Base-by-base conservation (phyloP, 2,329 filamentous ascomycete genomes). In the Diaporthe amygdali region DNA sequence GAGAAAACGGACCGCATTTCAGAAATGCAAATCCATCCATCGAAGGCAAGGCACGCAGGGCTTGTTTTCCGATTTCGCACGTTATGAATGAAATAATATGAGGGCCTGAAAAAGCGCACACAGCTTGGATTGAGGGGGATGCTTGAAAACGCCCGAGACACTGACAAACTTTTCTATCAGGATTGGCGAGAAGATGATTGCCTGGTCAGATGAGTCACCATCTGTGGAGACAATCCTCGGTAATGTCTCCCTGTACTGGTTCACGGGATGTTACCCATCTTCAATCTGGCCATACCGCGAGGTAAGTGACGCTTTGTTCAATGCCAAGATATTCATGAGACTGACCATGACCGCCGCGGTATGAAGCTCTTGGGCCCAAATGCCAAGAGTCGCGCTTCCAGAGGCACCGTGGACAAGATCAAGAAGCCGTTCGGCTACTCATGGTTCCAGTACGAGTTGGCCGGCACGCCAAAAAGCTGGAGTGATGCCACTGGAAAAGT, bases 151-250 rank as follows among this genome's bases (percentile, higher is more conserved):
- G n/a, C n/a, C 2, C 9, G 17, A 32, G 56, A 20, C 27, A 30
- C 59, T 63, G 59, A 63, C 41, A 37, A 1, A 9, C 17, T 5
- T 12, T 14, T 17, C 27, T 14, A 20, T 17, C 30, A 63, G 84
- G 84, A 82, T 90, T 32, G 86, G 85, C 5, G 88, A 90, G 74
- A 90, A 90, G 76, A 87, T 87, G 69, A 77, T 88, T 0, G 84
- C 83, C 6, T 90, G 87, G 88, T 81, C 80, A 2, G 87, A 90
- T 72, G 75, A 79, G 5, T 76, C 77, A 22, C 0, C 74, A 64
- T 49, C 75, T 79, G 1, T 86, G 9, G 77, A 84, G 44, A 81
- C 80, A 2, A 86, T 90, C 14, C 78, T 90, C 3, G 82, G 84
- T n/a, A 78, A 81, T 25, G 82, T 88, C 17, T 84, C 83, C 2